Conservation (phyloP, 2,329 filamentous ascomycete genomes). For the Colletotrichum noveboracense region DNA sequence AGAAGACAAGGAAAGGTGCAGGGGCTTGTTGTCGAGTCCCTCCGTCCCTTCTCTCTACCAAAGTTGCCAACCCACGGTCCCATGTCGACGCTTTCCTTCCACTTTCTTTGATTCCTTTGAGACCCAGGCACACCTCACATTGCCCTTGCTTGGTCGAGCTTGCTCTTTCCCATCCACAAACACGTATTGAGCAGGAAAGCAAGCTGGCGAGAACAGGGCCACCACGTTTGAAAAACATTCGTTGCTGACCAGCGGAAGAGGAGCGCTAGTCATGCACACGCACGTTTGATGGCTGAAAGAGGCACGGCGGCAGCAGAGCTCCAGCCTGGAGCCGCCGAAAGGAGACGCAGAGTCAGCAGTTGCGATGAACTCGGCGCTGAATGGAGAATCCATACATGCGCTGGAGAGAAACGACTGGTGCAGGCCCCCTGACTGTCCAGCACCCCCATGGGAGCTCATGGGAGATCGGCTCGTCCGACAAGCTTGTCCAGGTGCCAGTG, state of each 20-base stretch:
- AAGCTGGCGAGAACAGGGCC: not conserved
- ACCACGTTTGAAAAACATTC: not conserved
- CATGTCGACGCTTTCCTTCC: not conserved
- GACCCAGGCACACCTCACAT: not conserved
- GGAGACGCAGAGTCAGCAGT: not conserved
- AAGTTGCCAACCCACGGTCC: not conserved
- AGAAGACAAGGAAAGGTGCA: not conserved
- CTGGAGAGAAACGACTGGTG: not conserved
- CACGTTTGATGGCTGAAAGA: not conserved
- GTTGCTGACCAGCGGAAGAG: not conserved
- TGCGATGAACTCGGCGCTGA: not conserved
- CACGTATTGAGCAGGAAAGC: not conserved
- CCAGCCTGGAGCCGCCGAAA: not conserved
- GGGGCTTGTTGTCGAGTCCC: not conserved
- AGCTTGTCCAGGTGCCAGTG: not conserved
- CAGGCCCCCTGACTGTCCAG: not conserved
- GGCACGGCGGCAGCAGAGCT: not conserved
- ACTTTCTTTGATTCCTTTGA: not conserved
- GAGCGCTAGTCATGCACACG: not conserved
- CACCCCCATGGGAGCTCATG: not conserved
- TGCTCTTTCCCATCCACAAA: not conserved
- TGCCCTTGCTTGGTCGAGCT: not conserved
- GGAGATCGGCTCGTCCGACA: not conserved
- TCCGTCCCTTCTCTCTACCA: not conserved
- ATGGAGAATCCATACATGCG: not conserved